Evolutionary conservation across 768 basidiomycete genomes (phyloP).

Genomic region (Tubosaeta sp.): DNA sequence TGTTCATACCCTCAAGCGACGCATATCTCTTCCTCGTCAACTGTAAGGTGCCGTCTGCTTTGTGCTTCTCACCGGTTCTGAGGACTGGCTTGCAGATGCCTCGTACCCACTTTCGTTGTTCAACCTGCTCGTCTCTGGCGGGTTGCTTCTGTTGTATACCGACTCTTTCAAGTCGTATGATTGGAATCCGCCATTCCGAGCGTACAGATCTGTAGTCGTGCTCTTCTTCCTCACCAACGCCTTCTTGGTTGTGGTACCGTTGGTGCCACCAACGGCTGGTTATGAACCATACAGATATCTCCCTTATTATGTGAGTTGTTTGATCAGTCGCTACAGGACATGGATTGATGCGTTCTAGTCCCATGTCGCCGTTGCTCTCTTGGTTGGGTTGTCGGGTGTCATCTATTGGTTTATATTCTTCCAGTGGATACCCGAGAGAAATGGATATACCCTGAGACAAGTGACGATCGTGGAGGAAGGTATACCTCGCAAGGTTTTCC

Average conservation of each 20-base stretch:
- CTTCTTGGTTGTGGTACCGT: conserved; percentile 57
- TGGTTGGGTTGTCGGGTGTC: conserved; percentile 45
- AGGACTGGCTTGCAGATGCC: conserved; percentile 36
- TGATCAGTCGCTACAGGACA: background rate
- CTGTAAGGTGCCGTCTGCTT: conserved; percentile 35
- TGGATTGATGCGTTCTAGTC: conserved; percentile 31
- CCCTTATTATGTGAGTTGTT: conserved; percentile 61
- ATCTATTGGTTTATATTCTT: conserved; percentile 56
- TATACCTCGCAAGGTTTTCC: conserved; percentile 50
- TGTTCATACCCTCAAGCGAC: conserved; percentile 64
- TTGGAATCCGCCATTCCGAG: conserved; percentile 66
- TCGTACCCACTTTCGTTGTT: conserved; percentile 57
- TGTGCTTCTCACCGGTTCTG: background rate
- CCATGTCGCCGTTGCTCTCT: conserved; percentile 46
- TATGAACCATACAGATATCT: conserved; percentile 50
- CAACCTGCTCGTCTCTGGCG: conserved; percentile 56
- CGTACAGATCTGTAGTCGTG: conserved; percentile 43
- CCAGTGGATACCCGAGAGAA: conserved; percentile 44
- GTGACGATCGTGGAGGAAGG: conserved; percentile 52
- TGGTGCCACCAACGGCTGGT: conserved; percentile 56
- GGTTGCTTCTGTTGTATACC: conserved; percentile 59
- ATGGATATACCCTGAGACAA: conserved; percentile 47
- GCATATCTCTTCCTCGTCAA: conserved; percentile 70
- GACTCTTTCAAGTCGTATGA: conserved; percentile 37
- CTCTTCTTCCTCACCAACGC: conserved; percentile 64